Evolutionary conservation across 345 rosid genomes (phyloP), one percentile per base, ranked within the genome.

Genomic region (Carallia brachiata): DNA sequence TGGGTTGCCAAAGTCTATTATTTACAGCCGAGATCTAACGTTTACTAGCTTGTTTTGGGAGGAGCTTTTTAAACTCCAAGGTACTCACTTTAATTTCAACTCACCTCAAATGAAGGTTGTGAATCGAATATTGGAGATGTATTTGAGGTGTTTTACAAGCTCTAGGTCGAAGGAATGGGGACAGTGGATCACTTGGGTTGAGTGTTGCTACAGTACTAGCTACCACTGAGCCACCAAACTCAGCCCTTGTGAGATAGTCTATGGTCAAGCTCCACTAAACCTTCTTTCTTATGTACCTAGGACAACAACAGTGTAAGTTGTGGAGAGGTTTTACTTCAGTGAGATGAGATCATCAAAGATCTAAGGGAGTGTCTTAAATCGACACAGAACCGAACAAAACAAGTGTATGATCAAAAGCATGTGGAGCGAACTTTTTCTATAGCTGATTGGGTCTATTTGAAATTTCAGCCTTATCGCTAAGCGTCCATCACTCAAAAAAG

Each of bases 311-410:
- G 48, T 36, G 0, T 15, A 19, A 13, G 54, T 8, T 0, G 62
- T 70, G 6, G 18, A 36, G 1, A 12, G 0, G 15, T 5, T 0
- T 5, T 70, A 0, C 0, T 4, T 0, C 19, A 53, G 0, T 3
- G 18, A 2, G 39, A 36, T 16, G 37, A 32, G 1, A 17, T 60
- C 5, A 2, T 69, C 7, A 7, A 1, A 1, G 7, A 59, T 1
- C 4, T 69, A 1, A 2, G 2, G 1, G 1, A 12, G 1, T 1
- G 23, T 1, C 8, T 66, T 0, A 1, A 4, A 10, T 3, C 5
- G 2, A 48, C 58, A 3, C 2, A 17, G 7, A 12, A 36, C 0
- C 28, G 30, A 0, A 69, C 31, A n/a, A 60, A 60, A 16, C 15
- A 16, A 0, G 9, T 37, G 7, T 6, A 23, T 23, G 23, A 4